Base-by-base conservation (phyloP, 1,284 basidiomycete genomes). In the Ustilago crameri region DNA sequence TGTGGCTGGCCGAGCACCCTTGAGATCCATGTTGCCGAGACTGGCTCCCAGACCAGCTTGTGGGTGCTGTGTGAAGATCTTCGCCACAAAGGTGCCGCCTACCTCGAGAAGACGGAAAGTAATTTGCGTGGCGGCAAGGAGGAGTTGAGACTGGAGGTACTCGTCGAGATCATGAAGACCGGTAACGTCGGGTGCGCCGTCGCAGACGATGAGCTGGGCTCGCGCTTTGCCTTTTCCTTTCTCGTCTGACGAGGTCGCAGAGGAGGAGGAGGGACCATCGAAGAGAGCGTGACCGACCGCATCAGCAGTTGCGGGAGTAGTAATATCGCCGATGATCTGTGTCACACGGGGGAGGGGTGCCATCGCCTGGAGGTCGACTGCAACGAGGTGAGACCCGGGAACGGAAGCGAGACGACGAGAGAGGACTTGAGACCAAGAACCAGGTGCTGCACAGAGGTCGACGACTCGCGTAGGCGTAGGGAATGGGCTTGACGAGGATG, bases 151-250 rank as follows among this genome's bases (percentile, higher is more conserved):
- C 74, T 88, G 87, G 5, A 88, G 84, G 64, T 87, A 87, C 27
- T 87, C 87, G 79, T 88, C 87, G 20, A 88, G 82, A 63, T 87
- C 86, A 64, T 88, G 87, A 0, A 88, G 83, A 23, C 87, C 87
- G 4, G 87, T 88, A 10, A 88, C 87, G 74, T 88, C 87, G 3
- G 87, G 87, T 17, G 87, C 87, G 9, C 87, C 87, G 64, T 88
- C 87, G 67, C 87, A 88, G 2, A 88, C 85, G 26, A 88, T 86
- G 35, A 88, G 79, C 57, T 88, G 86, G 0, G 87, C 87, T 51
- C 85, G 83, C 8, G 84, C 78, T 3, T 85, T 86, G 35, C 48
- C 56, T 42, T 59, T 60, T 30, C 48, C 52, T 23, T 68, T 51
- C 15, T 14, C 23, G 12, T 35, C 51, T 26, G 54, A 5, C 5